Base-by-base conservation (phyloP, 2,329 filamentous ascomycete species). In the Leptodontidium sp. region DNA sequence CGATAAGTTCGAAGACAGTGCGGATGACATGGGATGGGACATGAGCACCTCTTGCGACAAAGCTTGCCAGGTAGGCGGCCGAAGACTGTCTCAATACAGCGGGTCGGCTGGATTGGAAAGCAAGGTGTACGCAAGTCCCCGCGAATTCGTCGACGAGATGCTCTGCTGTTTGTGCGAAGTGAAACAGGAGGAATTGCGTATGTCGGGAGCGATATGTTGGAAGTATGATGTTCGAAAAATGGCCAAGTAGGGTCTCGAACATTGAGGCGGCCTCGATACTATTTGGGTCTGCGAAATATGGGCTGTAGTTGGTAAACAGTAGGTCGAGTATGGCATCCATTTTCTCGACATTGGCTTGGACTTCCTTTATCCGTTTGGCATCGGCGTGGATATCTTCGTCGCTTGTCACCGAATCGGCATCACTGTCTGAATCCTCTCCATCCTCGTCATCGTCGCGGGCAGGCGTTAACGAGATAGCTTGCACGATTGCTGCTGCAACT, bases 111-210 rank as follows among this genome's bases (percentile, higher is more conserved):
- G 80, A 79, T 69, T 90, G 91, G 74, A 92, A 90, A 50, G 92
- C 88, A 29, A 93, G 84, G 70, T 91, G 86, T 49, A 93, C 87
- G 72, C 95, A 91, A 29, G 90, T 91, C 43, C 91, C 91, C 53
- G 93, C 91, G 77, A 98, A 98, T 61, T 90, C 88, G 76, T 96
- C 93, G 68, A 93, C 91, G 59, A 97, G 88, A 55, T 87, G 86
- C 38, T 92, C 90, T 9, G 93, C 92, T 68, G 87, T 88, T 80
- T 99, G 95, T 17, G 93, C 92, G 78, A 97, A 98, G 81, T 98
- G 95, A 81, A 99, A 99, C 62, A 98, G 86, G 59, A 99, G 87
- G 75, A 98, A 99, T 77, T 99, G 96, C 0, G 94, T 94, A 79
- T 98, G 95, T 43, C 96, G 90, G 29, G 94, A 97, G 74, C 93